Evolutionary conservation across 352 stramenopile species (phyloP), one percentile per base, ranked within the genome.

Genomic region (Phytopythium sindhum): DNA sequence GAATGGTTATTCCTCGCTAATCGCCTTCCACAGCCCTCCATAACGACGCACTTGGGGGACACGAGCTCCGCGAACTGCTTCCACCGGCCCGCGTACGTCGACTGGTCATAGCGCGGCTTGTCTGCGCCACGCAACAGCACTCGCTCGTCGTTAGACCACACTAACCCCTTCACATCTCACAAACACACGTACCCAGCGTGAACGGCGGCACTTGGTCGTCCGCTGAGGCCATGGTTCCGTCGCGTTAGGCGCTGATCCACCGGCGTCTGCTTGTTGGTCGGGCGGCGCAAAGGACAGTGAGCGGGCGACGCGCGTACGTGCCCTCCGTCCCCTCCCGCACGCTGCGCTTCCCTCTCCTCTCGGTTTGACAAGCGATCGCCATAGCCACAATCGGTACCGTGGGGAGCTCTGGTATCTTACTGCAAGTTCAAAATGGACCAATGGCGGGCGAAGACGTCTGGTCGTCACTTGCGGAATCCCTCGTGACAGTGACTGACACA

Each of bases 61-160:
- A 94, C 82, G 60, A 96, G 78, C 71, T 95, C 87, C 19, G 84
- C 75, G 70, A 96, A 96, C 57, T 89, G 81, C 64, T 81, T 81
- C 80, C 88, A 94, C 29, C 88, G 83, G 50, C 88, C 88, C 55
- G 78, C 76, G 73, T 96, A 96, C 44, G 86, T 95, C 56, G 84
- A 90, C 67, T 91, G 88, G 64, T 96, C 88, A 64, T 93, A 91
- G 60, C 81, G 77, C 35, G 86, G 84, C 52, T 80, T 79, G 63
- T 90, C 83, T 90, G 47, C 19, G 41, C 33, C 33, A 39, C 31
- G 14, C 33, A 39, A 39, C 33, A 39, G 10, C 39, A 45, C 39
- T 4, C 10, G 10, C 8, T 11, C 33, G 45, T 21, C 33, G 37
- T 61, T 39, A 59, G 14, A 33, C 28, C 28, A 56, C 21, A n/a